phyloP scores from a whole-genome alignment of 768 basidiomycete genomes.

The Mycena filopes region DNA sequence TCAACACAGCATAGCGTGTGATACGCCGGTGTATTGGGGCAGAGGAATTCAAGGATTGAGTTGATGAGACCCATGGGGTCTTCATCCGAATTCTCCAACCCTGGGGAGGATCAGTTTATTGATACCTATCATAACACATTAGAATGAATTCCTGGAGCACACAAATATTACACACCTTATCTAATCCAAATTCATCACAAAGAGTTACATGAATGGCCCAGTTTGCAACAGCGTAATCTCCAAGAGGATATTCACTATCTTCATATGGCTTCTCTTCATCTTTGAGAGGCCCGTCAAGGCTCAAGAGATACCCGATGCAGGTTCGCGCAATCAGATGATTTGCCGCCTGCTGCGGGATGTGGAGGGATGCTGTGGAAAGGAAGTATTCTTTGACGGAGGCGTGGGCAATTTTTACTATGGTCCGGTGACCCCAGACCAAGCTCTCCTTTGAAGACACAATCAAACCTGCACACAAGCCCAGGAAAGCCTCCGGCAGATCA shows the following conservation, averaged over 20 bases:
- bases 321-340: slow-evolving; percentile 3
- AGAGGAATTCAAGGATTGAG: background rate
- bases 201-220: background rate
- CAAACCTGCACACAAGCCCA: background rate
- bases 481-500: background rate
- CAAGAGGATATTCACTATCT: background rate
- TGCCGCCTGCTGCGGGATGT: background rate
- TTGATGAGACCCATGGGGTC: background rate
- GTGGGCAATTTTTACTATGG: background rate
- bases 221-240: background rate
- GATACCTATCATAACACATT: no score
- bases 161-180: no score
- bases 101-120: no score
- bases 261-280: background rate
- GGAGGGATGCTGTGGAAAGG: background rate
- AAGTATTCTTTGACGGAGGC: slow-evolving; percentile 5
- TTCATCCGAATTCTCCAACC: no score
- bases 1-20: background rate
- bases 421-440: no score
- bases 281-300: background rate
- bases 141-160: no score
- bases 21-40: background rate
- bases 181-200: background rate
- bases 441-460: background rate
- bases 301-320: slow-evolving; percentile 4